phyloP scores from a whole-genome alignment of 169 alveolate genomes.

The Plasmodium ovale region DNA sequence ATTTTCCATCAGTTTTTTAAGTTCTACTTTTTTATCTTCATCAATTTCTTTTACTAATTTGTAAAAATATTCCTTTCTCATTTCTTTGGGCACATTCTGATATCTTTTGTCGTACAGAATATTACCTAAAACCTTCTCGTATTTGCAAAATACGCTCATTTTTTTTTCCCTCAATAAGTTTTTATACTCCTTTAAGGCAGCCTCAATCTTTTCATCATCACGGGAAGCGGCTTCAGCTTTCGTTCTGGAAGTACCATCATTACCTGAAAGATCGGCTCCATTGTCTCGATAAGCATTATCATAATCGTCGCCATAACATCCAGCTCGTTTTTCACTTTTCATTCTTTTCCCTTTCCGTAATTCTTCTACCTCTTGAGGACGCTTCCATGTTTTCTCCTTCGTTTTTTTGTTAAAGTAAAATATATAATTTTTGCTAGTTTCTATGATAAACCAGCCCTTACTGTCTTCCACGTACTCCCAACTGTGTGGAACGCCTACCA shows the following conservation, averaged over 20 bases:
- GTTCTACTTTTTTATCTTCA: slow-evolving; percentile 14
- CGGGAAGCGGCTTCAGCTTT: background rate
- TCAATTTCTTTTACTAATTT: slow-evolving; percentile 51
- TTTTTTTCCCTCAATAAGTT: slow-evolving; percentile 31
- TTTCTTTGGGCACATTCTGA: slow-evolving; percentile 39
- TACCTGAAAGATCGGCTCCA: background rate
- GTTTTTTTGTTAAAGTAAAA: slow-evolving; percentile 59
- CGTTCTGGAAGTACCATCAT: background rate
- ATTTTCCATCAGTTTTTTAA: slow-evolving; percentile 35
- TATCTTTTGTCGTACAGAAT: slow-evolving; percentile 41
- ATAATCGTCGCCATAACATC: too few species aligned
- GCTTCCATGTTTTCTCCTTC: slow-evolving; percentile 54
- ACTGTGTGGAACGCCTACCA: slow-evolving; percentile 52
- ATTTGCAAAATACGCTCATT: slow-evolving; percentile 31
- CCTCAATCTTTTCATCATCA: slow-evolving; percentile 8
- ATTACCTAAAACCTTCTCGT: slow-evolving; percentile 37
- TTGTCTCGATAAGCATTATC: background rate
- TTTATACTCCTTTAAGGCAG: slow-evolving; percentile 26
- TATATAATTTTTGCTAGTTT: slow-evolving; percentile 56
- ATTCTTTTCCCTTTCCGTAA: background rate
- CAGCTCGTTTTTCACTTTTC: too few species aligned
- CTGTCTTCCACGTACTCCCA: slow-evolving; percentile 70
- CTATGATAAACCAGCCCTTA: slow-evolving; percentile 66
- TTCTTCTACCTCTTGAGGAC: slow-evolving; percentile 43
- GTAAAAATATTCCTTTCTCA: slow-evolving; percentile 60